A percentile compares a stretch with the other conserved stretches of the same genome.
Evolutionary conservation across 805 yeast species (phyloP).

Genomic region (Debaryomyces tyrocola): DNA sequence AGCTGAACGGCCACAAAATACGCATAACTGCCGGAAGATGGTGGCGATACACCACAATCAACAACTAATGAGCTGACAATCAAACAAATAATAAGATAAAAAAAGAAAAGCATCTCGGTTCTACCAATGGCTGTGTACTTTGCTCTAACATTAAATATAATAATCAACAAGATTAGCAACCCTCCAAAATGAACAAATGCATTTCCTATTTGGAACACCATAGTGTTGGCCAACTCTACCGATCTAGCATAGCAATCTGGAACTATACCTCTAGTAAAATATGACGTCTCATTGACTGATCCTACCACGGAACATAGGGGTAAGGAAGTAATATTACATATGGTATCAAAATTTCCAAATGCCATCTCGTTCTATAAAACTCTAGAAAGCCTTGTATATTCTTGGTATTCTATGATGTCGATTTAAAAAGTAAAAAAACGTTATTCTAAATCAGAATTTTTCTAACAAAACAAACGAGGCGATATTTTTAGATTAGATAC

Average conservation of each 20-base stretch:
- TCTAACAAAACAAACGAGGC: not conserved
- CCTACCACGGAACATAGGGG: conserved; percentile 80
- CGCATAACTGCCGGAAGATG: conserved; percentile 71
- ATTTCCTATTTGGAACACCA: conserved; percentile 85
- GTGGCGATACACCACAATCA: conserved; percentile 92
- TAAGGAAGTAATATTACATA: conserved; percentile 69
- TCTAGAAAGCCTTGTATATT: not conserved
- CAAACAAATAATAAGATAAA: conserved; percentile 57
- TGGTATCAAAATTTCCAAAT: conserved; percentile 62
- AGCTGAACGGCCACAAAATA: conserved; percentile 82
- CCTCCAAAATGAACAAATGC: conserved; percentile 83
- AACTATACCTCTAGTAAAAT: conserved; percentile 57
- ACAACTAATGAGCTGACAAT: conserved; percentile 70
- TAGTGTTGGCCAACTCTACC: conserved; percentile 85
- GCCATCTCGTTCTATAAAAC: conserved; percentile 41
- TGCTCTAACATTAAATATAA: conserved; percentile 72
- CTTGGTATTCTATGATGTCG: not conserved
- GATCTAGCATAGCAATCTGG: conserved; percentile 84
- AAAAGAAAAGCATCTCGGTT: conserved; percentile 76
- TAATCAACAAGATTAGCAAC: conserved; percentile 61
- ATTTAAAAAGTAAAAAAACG: too few relatives aligned
- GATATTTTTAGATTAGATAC: not conserved
- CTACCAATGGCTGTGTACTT: conserved; percentile 96
- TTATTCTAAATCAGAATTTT: too few relatives aligned
- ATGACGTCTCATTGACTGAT: conserved; percentile 38